Evolutionary conservation across 805 yeast genomes (phyloP), one percentile per base, ranked within the genome.

Genomic region (Kregervanrija fluxuum): DNA sequence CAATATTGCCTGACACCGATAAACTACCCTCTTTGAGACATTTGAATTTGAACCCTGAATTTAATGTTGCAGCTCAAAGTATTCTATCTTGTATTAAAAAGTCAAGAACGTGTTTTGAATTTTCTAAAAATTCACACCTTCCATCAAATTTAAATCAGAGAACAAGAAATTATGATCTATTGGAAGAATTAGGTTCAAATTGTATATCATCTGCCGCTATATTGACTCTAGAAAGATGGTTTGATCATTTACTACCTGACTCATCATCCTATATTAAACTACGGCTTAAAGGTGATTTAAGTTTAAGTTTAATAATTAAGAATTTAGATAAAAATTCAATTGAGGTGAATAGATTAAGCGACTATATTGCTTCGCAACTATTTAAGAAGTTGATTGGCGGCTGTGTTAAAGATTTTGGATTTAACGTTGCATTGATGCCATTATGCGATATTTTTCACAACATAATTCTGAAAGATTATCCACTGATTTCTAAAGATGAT

Each of bases 361-460:
- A 78, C 47, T 74, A 68, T 17, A 70, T 74, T 30, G 81, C 83
- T 0, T 67, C 74, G 0, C 70, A 77, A 42, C 64, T 85, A 4
- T 65, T 84, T 38, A 73, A 73, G 52, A 75, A 80, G 34, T 56
- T 82, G 22, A 57, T 85, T 15, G 95, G 93, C 2, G 80, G 83
- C 9, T 74, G 87, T 48, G 73, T 83, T 33, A 81, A 79, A 49
- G 95, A 86, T 61, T 86, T 81, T 65, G 95, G 95, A 1, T 86
- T 86, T 58, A 89, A 87, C 54, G 58, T 72, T 3, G 70, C 81
- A n/a, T 64, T 84, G 46, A 71, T 71, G 47, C 81, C 85, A 3
- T 60, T 87, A 28, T 75, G 85, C 49, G 91, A 84, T 51, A 71
- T 85, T 2, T 75, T 83, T 53, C 82, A 80, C 56, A 79, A 74